Evolutionary conservation across 331 rosid species (phyloP), one percentile per base, ranked within the genome.

Genomic region (Malus hybrid): DNA sequence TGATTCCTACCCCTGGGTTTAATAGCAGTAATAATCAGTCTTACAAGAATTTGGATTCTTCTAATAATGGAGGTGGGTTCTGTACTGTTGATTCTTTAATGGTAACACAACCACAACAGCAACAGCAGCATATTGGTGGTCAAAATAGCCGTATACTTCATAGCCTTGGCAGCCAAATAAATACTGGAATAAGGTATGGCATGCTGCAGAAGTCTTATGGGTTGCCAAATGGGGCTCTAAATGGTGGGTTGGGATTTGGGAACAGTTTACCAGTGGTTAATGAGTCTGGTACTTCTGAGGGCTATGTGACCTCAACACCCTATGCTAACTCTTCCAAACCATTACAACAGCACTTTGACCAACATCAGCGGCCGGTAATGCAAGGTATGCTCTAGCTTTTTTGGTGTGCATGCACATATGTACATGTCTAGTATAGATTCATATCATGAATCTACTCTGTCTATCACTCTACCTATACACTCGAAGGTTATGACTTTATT

Each of bases 1-100:
- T 94, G 97, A 94, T 94, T 83, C 99, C 99, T 46, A 90, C 99
- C 61, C 97, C 99, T 55, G 97, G 99, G 55, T 94, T 88, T 71
- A 83, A 77, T 76, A 87, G 81, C 69, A 83, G 74, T 81, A 80
- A 36, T 59, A 87, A 82, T 61, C 90, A 84, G 73, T 87, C 99
- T 48, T 86, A 85, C 78, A 78, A 75, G 85, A 88, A 85, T 80
- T 18, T 83, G 75, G 99, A 89, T 64, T 76, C 95, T 76, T 85
- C 93, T 20, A 84, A 78, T 74, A 88, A 73, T 74, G 82, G 89
- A 59, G 77, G 77, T 85, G 88, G 80, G 75, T 89, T 88, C 76
- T 87, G 93, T 16, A 64, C 82, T 74, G 93, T 80, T 74, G 96
- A 94, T 65, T 76, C 96, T 56, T 73, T 85, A 4, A 79, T 86